These are phyloP conservation scores for Mucor indicus DNA, from an alignment of 371 early-diverging fungal genomes.

Conservation along the genomic window DNA sequence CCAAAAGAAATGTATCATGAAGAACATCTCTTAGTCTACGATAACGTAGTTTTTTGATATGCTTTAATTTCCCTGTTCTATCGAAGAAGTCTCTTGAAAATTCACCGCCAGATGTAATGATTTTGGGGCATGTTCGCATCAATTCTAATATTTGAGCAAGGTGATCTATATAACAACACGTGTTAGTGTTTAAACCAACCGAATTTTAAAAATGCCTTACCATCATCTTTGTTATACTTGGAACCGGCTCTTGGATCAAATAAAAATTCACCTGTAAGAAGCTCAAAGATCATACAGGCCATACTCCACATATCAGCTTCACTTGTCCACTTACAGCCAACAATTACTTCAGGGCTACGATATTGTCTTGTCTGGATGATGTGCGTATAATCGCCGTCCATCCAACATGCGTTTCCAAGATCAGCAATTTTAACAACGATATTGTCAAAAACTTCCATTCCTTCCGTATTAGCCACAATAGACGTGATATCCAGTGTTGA, in stretches of 20 bases:
- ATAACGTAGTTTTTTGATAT: constrained; percentile 81
- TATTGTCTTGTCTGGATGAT: constrained; percentile 98
- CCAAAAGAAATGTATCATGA: constrained; percentile 75
- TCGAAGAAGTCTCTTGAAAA: constrained; percentile 81
- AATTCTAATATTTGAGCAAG: constrained; percentile 94
- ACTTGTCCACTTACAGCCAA: constrained; percentile 88
- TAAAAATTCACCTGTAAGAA: constrained; percentile 92
- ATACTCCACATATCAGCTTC: constrained; percentile 96
- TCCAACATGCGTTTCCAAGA: constrained; percentile 96
- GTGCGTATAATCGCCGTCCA: constrained; percentile 88
- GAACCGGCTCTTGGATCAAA: constrained; percentile 91
- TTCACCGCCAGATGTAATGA: constrained; percentile 71
- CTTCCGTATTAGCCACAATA: not conserved
- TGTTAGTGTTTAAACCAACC: not conserved
- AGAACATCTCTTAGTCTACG: constrained; percentile 83
- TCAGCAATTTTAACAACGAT: constrained; percentile 94
- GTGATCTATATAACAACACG: constrained; percentile 66
- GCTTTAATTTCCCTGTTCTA: constrained; percentile 75
- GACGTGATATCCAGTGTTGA: constrained; percentile 30
- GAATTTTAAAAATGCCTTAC: constrained; percentile 25
- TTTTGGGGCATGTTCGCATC: constrained; percentile 78
- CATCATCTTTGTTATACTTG: constrained; percentile 87
- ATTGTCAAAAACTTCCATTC: constrained; percentile 20
- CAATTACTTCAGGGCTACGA: constrained; percentile 97
- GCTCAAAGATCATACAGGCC: constrained; percentile 89